Base-by-base conservation (phyloP, 2,329 filamentous ascomycete genomes). In the Cryphonectria japonica region DNA sequence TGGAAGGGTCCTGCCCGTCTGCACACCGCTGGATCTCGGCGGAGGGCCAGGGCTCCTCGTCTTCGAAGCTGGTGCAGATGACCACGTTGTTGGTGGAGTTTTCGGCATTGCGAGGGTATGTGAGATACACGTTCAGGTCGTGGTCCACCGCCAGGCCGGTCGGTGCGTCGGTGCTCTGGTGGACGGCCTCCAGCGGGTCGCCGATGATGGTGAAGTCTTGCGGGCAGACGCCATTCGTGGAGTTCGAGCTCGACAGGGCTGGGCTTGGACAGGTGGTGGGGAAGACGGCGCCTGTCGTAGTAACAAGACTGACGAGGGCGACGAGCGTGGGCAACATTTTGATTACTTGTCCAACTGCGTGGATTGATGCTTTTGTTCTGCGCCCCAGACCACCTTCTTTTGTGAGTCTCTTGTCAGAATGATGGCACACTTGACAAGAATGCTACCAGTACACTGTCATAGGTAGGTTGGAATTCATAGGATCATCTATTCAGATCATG, bases 61-160 rank as follows among this genome's bases (percentile, higher is more conserved):
- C 75, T 61, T 77, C 78, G 76, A 81, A 83, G 41, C 74, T 76
- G 7, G 79, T 82, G 67, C 79, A 80, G 29, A 80, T 77, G 57
- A 80, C 80, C 11, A 83, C 79, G 67, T 82, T 82, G 75, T 77
- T 78, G 3, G 78, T 77, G 3, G 78, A 80, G 32, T 77, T 76
- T 26, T 78, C 79, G 9, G 71, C 74, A 73, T 83, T 83, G 41
- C 81, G 80, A 29, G 82, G 81, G 69, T 83, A 83, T 4, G 82
- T 82, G 16, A 83, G 76, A 74, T 83, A 83, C 37, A 83, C 71
- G 63, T 79, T 81, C 43, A 78, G 77, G 22, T 75, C 72, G 2
- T 70, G 74, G 70, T 83, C 81, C 11, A 83, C 76, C 8, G 81
- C 81, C 16, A 83, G 75, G 19, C 82, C 81, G 6, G 82, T 82